These are phyloP conservation scores for Tetradesmus lagerheimii DNA, from an alignment of 139 green algal species.

Conservation along the genomic window DNA sequence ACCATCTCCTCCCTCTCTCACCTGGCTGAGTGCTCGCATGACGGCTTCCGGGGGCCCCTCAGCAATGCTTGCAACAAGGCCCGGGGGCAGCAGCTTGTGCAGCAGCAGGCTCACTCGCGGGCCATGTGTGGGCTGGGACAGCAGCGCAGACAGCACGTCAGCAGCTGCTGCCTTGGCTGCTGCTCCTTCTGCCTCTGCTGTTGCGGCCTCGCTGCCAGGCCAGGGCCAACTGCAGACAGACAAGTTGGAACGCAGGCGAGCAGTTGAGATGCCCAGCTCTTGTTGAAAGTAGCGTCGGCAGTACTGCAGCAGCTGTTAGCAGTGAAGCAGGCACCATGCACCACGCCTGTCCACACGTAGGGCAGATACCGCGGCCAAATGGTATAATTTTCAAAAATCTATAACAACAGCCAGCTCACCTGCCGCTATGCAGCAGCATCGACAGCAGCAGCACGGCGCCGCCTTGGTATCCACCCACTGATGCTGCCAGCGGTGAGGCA, in stretches of 20 bases:
- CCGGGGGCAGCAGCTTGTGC: constrained; percentile 81
- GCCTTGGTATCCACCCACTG: constrained; percentile 62
- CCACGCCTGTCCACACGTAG: too few species aligned
- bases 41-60: constrained; percentile 64
- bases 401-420: neutral
- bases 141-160: constrained; percentile 71
- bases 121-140: constrained; percentile 81
- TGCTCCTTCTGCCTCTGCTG: constrained; percentile 22
- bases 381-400: neutral
- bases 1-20: neutral
- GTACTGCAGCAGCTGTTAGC: neutral
- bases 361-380: too few species aligned
- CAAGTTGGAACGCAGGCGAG: neutral
- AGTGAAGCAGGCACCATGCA: neutral
- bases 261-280: neutral
- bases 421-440: constrained; percentile 71
- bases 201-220: constrained; percentile 10
- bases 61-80: constrained; percentile 78
- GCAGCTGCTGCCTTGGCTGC: constrained; percentile 65
- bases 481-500: constrained; percentile 31
- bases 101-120: constrained; percentile 73
- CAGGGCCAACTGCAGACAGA: constrained; percentile 17
- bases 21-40: constrained; percentile 47
- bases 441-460: constrained; percentile 84
- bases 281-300: neutral